A percentile compares a stretch with the other conserved stretches of the same genome.
Conservation (phyloP, 768 basidiomycete species). For the Boletus rufocinnamomeus region DNA sequence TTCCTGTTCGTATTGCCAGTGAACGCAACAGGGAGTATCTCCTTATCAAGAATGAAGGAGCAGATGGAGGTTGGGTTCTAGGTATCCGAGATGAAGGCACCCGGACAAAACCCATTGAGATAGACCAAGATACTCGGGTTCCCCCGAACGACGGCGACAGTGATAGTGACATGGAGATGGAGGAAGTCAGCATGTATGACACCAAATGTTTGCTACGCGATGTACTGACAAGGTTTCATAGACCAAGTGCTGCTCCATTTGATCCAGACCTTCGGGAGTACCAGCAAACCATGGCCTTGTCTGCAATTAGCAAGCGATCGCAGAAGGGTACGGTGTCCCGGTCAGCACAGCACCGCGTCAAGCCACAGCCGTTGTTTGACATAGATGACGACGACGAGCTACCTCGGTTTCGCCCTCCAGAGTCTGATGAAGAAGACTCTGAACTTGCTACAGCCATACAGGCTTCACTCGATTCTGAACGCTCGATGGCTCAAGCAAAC, state of each 20-base stretch:
- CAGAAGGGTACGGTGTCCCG: slow-evolving; percentile 33
- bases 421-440: slow-evolving; percentile 51
- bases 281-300: slow-evolving; percentile 60
- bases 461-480: slow-evolving; percentile 51
- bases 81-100: slow-evolving; percentile 90
- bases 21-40: slow-evolving; percentile 94
- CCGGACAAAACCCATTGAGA: slow-evolving; percentile 78
- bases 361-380: slow-evolving; percentile 53
- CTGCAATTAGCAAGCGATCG: slow-evolving; percentile 55
- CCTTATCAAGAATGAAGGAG: slow-evolving; percentile 89
- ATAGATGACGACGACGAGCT: slow-evolving; percentile 49
- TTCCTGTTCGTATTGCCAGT: slow-evolving; percentile 92
- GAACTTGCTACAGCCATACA: slow-evolving; percentile 62
- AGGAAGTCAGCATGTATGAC: slow-evolving; percentile 72
- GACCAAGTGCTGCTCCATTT: slow-evolving; percentile 36
- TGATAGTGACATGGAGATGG: slow-evolving; percentile 73
- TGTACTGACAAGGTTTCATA: slow-evolving; percentile 19
- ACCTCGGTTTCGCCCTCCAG: slow-evolving; percentile 22
- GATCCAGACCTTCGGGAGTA: slow-evolving; percentile 69
- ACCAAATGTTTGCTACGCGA: not conserved
- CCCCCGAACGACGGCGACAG: slow-evolving; percentile 40
- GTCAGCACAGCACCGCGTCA: slow-evolving; percentile 38
- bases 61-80: slow-evolving; percentile 90
- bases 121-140: slow-evolving; percentile 63
- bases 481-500: not conserved